Conservation (phyloP, 805 yeast species). For the Ogataea haglerorum region DNA sequence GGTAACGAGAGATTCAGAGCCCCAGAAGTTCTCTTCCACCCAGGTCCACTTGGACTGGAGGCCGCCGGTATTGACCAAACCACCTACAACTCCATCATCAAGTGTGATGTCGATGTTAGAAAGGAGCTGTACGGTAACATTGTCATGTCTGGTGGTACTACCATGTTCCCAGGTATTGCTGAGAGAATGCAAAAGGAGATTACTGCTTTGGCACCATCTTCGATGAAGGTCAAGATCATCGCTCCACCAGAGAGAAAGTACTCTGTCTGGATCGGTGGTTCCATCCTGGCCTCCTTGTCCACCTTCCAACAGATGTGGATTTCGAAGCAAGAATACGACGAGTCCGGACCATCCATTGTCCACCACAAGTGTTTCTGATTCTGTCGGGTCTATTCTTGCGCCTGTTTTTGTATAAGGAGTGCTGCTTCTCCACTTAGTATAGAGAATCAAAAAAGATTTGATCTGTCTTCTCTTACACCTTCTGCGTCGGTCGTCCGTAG, state of each 20-base stretch:
- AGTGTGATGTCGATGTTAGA: constrained; percentile 99
- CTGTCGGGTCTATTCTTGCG: constrained; percentile 7
- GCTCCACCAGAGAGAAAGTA: constrained; percentile 99
- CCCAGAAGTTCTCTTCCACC: constrained; percentile 99
- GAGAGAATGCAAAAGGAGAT: constrained; percentile 99
- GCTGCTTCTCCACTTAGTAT: constrained; percentile 11
- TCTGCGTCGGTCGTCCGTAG: constrained; percentile 7
- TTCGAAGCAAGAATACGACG: constrained; percentile 99
- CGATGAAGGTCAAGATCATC: constrained; percentile 98
- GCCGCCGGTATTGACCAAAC: constrained; percentile 99
- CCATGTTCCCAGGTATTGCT: constrained; percentile 99
- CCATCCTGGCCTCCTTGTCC: constrained; percentile 95
- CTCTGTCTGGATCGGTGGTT: constrained; percentile 99
- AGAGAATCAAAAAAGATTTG: constrained; percentile 14
- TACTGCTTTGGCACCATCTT: constrained; percentile 98
- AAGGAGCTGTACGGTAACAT: constrained; percentile 98
- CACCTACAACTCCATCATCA: constrained; percentile 89
- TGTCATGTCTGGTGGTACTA: constrained; percentile 99
- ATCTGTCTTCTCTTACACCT: constrained; percentile 4
- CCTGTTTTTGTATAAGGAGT: constrained; percentile 13
- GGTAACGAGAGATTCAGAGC: constrained; percentile 99
- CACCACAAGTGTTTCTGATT: constrained; percentile 90
- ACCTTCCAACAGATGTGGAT: constrained; percentile 99
- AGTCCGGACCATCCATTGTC: constrained; percentile 99
- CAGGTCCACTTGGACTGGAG: constrained; percentile 84